phyloP scores from a whole-genome alignment of 257 asterid genomes.

The Nicotiana tabacum region DNA sequence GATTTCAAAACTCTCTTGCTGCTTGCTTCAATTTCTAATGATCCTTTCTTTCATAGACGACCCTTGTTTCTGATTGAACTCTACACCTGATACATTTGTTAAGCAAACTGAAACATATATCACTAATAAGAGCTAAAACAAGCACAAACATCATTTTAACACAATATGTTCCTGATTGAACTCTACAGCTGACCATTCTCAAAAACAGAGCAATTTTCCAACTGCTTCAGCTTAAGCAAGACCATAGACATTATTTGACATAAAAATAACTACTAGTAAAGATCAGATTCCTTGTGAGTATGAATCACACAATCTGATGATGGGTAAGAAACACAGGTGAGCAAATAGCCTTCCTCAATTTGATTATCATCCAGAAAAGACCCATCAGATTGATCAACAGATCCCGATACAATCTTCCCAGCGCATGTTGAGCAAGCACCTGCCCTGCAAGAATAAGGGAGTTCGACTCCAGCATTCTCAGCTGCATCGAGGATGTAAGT shows the following conservation, averaged over 20 bases:
- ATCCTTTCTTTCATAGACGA: too few relatives aligned
- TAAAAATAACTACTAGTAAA: conserved; percentile 37
- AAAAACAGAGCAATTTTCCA: not conserved
- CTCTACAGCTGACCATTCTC: not conserved
- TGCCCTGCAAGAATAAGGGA: conserved; percentile 90
- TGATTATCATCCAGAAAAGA: conserved; percentile 70
- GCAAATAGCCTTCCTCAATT: conserved; percentile 43
- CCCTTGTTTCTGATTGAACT: too few relatives aligned
- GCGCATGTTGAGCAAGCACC: conserved; percentile 95
- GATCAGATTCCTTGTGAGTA: conserved; percentile 75
- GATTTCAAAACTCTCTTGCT: too few relatives aligned
- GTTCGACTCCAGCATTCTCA: conserved; percentile 62
- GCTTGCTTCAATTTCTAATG: too few relatives aligned
- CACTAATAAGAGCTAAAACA: not conserved
- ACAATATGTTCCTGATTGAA: not conserved
- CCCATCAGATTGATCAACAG: conserved; percentile 72
- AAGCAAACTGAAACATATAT: not conserved
- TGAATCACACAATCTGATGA: conserved; percentile 73
- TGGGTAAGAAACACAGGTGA: conserved; percentile 82
- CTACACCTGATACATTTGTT: too few relatives aligned
- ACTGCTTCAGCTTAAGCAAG: not conserved
- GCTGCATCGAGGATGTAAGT: conserved; percentile 71
- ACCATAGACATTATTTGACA: conserved; percentile 5
- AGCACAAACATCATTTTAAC: not conserved
- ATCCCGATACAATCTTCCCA: conserved; percentile 50